Evolutionary conservation across 2,329 filamentous ascomycete genomes (phyloP).

Genomic region (Fusarium lyarnte): DNA sequence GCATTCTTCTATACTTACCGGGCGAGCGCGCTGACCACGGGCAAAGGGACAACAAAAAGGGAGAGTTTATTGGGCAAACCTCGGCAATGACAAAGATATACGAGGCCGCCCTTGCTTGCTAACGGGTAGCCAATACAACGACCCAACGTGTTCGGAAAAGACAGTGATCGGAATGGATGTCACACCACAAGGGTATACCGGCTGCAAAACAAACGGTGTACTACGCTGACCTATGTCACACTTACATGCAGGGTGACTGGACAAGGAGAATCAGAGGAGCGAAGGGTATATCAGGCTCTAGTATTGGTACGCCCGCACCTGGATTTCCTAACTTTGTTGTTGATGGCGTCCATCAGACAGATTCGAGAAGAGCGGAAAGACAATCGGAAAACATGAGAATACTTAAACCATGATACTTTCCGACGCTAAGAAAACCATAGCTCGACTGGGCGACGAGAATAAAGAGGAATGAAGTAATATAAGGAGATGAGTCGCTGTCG

Average conservation of each 20-base stretch:
- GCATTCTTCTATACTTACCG: background rate
- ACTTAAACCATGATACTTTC: background rate
- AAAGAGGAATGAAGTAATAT: background rate
- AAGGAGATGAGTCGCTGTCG: background rate
- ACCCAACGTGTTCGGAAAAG: background rate
- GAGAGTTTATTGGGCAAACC: accelerated
- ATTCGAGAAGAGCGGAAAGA: background rate
- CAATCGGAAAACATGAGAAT: background rate
- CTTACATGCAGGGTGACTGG: background rate
- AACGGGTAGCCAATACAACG: background rate
- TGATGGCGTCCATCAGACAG: background rate
- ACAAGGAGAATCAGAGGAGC: background rate
- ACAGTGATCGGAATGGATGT: background rate
- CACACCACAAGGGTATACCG: background rate
- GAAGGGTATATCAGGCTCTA: background rate
- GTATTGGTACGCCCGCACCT: no score
- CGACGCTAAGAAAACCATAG: background rate
- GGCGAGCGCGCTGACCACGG: background rate
- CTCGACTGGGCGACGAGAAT: background rate
- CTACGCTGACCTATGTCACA: background rate
- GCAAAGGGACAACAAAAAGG: background rate
- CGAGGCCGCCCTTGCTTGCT: background rate
- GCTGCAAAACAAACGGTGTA: background rate
- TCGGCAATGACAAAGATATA: accelerated
- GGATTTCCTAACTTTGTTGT: background rate